A percentile compares a stretch with the other conserved stretches of the same genome.
phyloP scores from a whole-genome alignment of 768 basidiomycete genomes.

The Lactarius akahatsu region DNA sequence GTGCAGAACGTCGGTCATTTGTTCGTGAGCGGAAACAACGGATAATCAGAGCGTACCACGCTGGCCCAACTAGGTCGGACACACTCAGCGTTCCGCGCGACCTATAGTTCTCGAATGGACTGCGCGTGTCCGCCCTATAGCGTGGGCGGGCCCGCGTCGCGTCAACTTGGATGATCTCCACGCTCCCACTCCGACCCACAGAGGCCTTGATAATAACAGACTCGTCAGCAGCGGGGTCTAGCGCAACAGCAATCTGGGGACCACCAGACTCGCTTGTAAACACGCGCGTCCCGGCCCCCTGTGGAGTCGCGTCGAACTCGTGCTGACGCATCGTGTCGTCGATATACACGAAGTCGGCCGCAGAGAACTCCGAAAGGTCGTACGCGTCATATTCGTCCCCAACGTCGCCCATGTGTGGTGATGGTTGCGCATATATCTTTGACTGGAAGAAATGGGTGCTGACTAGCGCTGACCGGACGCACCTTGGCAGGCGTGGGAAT shows the following conservation, averaged over 20 bases:
- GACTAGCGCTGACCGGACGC: background rate
- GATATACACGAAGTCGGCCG: slow-evolving; percentile 21
- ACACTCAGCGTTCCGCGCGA: slow-evolving; percentile 21
- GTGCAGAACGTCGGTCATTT: background rate
- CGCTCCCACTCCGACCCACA: background rate
- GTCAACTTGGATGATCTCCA: background rate
- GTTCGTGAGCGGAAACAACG: background rate
- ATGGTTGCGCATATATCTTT: background rate
- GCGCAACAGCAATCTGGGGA: slow-evolving; percentile 20
- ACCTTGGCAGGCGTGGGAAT: background rate
- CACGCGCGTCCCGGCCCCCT: background rate
- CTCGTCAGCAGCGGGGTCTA: slow-evolving; percentile 23
- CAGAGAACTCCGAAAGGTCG: slow-evolving; percentile 29
- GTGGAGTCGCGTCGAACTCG: background rate
- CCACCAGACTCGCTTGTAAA: slow-evolving; percentile 22
- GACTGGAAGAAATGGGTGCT: background rate
- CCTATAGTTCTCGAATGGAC: slow-evolving; percentile 24
- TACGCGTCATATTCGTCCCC: slow-evolving; percentile 28
- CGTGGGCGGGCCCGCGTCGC: background rate
- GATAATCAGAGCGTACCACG: slow-evolving; percentile 22
- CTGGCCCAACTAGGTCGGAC: slow-evolving; percentile 28
- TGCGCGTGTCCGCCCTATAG: background rate
- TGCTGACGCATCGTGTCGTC: slow-evolving; percentile 18
- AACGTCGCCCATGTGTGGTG: slow-evolving; percentile 12
- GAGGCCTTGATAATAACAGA: slow-evolving; percentile 20